These are phyloP conservation scores for Exutisphaerella laricina DNA, from an alignment of 2,329 filamentous ascomycete genomes.

Conservation along the genomic window DNA sequence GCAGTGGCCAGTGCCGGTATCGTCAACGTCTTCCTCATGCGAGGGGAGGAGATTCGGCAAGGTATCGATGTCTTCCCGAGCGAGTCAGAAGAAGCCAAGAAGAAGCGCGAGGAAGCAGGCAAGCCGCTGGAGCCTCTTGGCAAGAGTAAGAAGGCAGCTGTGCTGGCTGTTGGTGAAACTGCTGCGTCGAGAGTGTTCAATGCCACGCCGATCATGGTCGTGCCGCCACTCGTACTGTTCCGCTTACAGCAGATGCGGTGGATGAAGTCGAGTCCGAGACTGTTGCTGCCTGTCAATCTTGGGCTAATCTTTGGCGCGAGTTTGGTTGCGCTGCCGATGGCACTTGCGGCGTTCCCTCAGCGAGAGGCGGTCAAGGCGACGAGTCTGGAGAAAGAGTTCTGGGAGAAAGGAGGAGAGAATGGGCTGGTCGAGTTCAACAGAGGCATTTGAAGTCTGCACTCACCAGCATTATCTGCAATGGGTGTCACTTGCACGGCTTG, in stretches of 20 bases:
- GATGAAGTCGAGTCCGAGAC: conserved; percentile 68
- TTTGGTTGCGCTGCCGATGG: conserved; percentile 81
- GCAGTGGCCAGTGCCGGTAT: conserved; percentile 87
- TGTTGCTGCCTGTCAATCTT: conserved; percentile 78
- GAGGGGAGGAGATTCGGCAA: conserved; percentile 84
- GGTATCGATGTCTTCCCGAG: conserved; percentile 92
- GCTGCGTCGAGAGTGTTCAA: conserved; percentile 88
- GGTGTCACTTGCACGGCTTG: no score
- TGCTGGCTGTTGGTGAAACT: conserved; percentile 85
- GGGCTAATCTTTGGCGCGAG: conserved; percentile 81
- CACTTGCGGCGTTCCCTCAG: conserved; percentile 88
- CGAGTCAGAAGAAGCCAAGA: conserved; percentile 63
- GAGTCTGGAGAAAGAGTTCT: conserved; percentile 79
- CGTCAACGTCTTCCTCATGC: conserved; percentile 96
- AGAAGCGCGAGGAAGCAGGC: conserved; percentile 41
- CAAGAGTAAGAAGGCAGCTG: conserved; percentile 81
- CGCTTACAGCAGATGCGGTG: conserved; percentile 77
- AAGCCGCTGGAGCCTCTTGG: conserved; percentile 56
- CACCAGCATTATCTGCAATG: no score
- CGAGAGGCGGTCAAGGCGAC: conserved; percentile 72
- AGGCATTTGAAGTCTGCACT: conserved; percentile 60
- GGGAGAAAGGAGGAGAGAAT: conserved; percentile 67
- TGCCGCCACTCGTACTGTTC: conserved; percentile 82
- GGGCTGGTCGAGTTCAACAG: conserved; percentile 95
- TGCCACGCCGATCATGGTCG: conserved; percentile 92